Evolutionary conservation across 2,329 filamentous ascomycete genomes (phyloP).

Genomic region (Cladosporium austrohemisphaericum): DNA sequence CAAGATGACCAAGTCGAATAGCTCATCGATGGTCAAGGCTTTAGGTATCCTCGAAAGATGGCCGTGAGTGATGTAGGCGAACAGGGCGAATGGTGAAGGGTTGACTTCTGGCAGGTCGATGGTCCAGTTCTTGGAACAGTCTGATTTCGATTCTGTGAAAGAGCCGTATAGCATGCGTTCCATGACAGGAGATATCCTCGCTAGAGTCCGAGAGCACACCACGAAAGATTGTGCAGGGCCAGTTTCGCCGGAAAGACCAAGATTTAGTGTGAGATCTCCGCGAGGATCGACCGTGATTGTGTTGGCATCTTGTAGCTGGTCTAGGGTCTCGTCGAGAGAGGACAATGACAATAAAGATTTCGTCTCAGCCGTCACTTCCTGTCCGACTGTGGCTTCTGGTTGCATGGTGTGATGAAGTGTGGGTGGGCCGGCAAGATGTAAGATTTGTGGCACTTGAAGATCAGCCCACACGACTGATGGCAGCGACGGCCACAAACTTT

Average conservation of each 20-base stretch:
- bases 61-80: slow-evolving; percentile 43
- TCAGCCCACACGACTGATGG: too few relatives aligned
- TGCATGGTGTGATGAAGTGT: too few relatives aligned
- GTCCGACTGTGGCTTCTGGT: too few relatives aligned
- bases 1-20: slow-evolving; percentile 29
- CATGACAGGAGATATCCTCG: background rate
- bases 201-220: background rate
- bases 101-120: background rate
- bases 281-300: background rate
- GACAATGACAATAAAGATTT: too few relatives aligned
- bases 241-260: background rate
- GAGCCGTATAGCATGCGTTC: slow-evolving; percentile 7
- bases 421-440: too few relatives aligned
- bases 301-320: background rate
- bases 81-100: background rate
- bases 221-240: background rate
- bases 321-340: too few relatives aligned
- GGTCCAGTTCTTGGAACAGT: background rate
- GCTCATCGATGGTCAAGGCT: slow-evolving; percentile 38
- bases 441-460: too few relatives aligned
- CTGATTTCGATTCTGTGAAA: background rate
- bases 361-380: too few relatives aligned
- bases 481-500: too few relatives aligned
- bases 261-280: background rate
- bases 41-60: background rate